Base-by-base conservation (phyloP, 192 early-diverging fungal genomes). In the Radiomyces spectabilis region DNA sequence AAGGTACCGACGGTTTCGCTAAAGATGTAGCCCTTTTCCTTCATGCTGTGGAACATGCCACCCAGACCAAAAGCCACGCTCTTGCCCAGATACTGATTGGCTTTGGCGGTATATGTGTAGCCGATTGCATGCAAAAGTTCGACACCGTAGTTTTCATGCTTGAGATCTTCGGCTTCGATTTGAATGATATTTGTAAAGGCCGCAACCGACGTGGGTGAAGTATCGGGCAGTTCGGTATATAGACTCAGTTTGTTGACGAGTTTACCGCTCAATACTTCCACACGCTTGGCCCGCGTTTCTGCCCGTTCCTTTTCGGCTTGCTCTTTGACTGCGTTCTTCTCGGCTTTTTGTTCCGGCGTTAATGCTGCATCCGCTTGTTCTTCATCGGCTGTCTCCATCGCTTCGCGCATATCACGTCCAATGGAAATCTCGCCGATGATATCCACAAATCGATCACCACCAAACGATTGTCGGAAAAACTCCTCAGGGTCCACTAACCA, bases 361-460 rank as follows among this genome's bases (percentile, higher is more conserved):
- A 67, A 25, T 5, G 42, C 49, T 22, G 52, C 46, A 5, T 53
- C 47, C 32, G 67, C 57, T 3, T 65, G 72, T 16, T 83, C 87
- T 0, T 75, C 74, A 35, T 83, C 80, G 29, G 83, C 76, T 21
- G 61, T 63, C 51, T 77, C 75, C 56, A 90, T 61, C 24, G 88
- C 89, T 39, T 91, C 86, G 43, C 81, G 82, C 71, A 99, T 92
- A 55, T 97, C 94, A 42, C 83, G 75, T 29, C 92, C 93, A 57
- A 99, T 94, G 16, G 90, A 93, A 47, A 99, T 91, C 61, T 97
- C 97, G 27, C 97, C 97, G 71, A 99, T 95, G 66, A 97, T 87
- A 68, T 91, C 86, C n/a, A 87, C 80, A 76, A 99, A 99, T 42
- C 89, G 85, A 62, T 97, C 97, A 30, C 94, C 94, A 47, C 97